A percentile compares a stretch with the other conserved stretches of the same genome.
Evolutionary conservation across 345 rosid species (phyloP).

Genomic region (Hibiscus trionum): DNA sequence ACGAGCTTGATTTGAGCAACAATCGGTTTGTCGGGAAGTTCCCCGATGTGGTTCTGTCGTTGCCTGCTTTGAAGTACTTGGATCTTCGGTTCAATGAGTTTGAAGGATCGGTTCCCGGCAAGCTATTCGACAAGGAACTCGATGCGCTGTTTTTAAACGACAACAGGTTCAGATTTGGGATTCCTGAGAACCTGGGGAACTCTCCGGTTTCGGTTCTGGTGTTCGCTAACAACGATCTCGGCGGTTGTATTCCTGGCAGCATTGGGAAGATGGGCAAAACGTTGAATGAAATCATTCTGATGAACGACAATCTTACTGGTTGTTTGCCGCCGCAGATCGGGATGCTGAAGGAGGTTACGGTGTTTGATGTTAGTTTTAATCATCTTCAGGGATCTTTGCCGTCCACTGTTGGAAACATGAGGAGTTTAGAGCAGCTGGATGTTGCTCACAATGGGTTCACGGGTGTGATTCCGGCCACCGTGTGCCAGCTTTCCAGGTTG

Average conservation of each 20-base stretch:
- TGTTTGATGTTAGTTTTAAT: constrained; percentile 60
- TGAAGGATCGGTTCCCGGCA: not conserved
- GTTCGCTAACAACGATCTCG: not conserved
- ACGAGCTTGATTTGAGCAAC: constrained; percentile 34
- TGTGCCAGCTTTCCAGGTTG: constrained; percentile 48
- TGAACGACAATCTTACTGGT: not conserved
- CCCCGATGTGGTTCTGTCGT: constrained; percentile 46
- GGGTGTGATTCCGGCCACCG: constrained; percentile 44
- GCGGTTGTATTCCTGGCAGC: not conserved
- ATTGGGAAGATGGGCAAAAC: not conserved
- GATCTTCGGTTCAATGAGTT: constrained; percentile 67
- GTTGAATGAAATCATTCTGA: not conserved
- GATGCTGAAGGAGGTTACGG: constrained; percentile 27
- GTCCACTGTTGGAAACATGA: not conserved
- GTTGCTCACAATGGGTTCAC: constrained; percentile 56
- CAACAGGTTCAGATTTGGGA: constrained; percentile 52
- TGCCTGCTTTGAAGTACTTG: constrained; percentile 53
- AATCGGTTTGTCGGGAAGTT: constrained; percentile 57
- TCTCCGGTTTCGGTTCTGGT: not conserved
- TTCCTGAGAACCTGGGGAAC: not conserved
- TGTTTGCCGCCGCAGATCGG: constrained; percentile 2
- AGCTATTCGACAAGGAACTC: constrained; percentile 38
- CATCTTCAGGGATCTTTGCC: constrained; percentile 35
- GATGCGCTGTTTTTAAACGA: constrained; percentile 68
- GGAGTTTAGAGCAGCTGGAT: not conserved